Evolutionary conservation across 1,139 yeast genomes (phyloP), one percentile per base, ranked within the genome.

Genomic region (Sugiyamaella castrensis): DNA sequence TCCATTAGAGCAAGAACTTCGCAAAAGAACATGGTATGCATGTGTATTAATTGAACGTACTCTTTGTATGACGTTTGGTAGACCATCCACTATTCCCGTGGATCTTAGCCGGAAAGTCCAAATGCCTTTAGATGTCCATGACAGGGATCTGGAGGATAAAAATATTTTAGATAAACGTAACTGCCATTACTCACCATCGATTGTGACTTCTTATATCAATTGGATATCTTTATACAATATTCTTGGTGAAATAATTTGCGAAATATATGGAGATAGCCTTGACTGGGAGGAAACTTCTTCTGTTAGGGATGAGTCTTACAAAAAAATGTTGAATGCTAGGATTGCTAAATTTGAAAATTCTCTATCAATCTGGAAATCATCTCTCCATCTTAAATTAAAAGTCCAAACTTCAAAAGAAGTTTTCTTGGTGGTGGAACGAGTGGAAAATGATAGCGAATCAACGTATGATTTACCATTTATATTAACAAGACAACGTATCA

Each of bases 11-110:
- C 10, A 29, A 26, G 45, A 44, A 24, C n/a, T 24, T 7, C n/a
- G 47, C 13, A 44, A 38, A 16, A 16, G 44, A 15, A 40, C 47
- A 12, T 44, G 47, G 47, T 45, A 44, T 30, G 46, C 47, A 24
- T 44, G 47, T 38, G 37, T 44, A 37, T 28, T 39, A 31, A 29
- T 38, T 7, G 47, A 44, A 13, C 32, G 44, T 2, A 29, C 45
- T 2, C 16, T 44, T 10, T 39, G 30, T 8, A 33, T 40, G 47
- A 44, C 46, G 29, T 33, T 44, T 19, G 47, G 47, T 9, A 16
- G 38, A 13, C 46, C 42, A 30, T 29, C 26, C 4, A 16, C 27
- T 29, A 9, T 43, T 15, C 9, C 43, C 4, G 2, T 15, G 9
- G 12, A 27, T 29, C 9, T 39, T 10, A 19, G 35, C 19, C 26